These are phyloP conservation scores for Linderniella brevidens DNA, from an alignment of 257 asterid genomes.

Conservation along the genomic window DNA sequence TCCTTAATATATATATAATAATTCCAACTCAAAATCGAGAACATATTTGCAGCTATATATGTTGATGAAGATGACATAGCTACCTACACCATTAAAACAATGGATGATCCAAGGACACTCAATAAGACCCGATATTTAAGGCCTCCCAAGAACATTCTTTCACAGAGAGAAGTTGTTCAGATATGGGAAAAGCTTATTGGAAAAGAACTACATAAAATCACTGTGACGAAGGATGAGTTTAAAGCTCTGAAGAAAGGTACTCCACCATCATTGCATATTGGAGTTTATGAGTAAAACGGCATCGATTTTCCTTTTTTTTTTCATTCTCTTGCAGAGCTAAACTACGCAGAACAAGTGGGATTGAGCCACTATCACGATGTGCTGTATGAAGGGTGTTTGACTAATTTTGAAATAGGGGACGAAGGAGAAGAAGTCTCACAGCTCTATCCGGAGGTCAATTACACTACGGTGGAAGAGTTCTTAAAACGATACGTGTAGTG, in stretches of 20 bases:
- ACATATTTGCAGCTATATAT: constrained; percentile 7
- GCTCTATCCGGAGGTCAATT: constrained; percentile 56
- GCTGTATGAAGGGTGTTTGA: constrained; percentile 64
- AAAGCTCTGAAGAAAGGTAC: constrained; percentile 39
- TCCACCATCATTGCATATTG: no score
- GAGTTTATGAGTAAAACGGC: no score
- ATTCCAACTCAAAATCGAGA: no score
- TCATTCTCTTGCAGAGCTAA: constrained; percentile 19
- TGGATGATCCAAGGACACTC: constrained; percentile 37
- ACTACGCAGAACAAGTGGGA: constrained; percentile 43
- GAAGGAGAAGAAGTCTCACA: constrained; percentile 55
- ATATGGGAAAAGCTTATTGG: constrained; percentile 40
- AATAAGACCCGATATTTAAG: constrained; percentile 43
- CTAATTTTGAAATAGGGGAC: constrained; percentile 59
- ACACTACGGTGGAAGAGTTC: constrained; percentile 41
- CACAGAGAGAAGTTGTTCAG: constrained; percentile 29
- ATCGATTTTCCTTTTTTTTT: no score
- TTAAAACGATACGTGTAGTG: constrained; percentile 25
- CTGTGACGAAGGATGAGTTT: constrained; percentile 27
- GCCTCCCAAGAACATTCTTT: constrained; percentile 38
- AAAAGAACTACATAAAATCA: constrained; percentile 18
- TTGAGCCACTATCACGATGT: constrained; percentile 69
- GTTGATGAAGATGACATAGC: constrained; percentile 47
- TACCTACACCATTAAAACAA: constrained; percentile 29
- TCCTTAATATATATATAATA: background rate